phyloP scores from a whole-genome alignment of 2,329 filamentous ascomycete genomes.

The Xylaria sp. region DNA sequence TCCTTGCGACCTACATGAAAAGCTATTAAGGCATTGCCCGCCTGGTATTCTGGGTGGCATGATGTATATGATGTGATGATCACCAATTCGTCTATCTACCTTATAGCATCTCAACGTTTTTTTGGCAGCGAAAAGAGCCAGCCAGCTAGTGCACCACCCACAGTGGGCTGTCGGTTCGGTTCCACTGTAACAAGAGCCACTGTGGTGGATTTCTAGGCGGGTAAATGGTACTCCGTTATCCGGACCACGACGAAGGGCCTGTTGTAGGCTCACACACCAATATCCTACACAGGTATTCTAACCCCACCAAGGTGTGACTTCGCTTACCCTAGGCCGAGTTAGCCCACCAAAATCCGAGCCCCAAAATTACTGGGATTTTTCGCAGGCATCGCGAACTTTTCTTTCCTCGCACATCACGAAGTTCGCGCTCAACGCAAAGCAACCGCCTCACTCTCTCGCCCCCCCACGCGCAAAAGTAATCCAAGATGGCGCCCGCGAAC shows the following conservation, averaged over 20 bases:
- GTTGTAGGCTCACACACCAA: neutral
- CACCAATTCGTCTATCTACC: conserved; percentile 14
- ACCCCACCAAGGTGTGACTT: conserved; percentile 28
- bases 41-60: conserved; percentile 76
- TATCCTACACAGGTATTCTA: neutral
- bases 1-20: conserved; percentile 63
- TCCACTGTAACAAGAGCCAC: conserved; percentile 13
- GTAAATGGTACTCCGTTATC: conserved; percentile 19
- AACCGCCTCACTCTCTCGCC: conserved; percentile 45
- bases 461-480: conserved; percentile 45
- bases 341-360: conserved; percentile 39
- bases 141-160: conserved; percentile 7
- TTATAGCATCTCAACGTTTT: conserved; percentile 33
- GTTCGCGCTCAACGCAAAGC: conserved; percentile 44
- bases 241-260: neutral
- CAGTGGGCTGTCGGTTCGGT: conserved; percentile 3
- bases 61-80: conserved; percentile 43
- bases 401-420: conserved; percentile 44
- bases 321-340: conserved; percentile 38
- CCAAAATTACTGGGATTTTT: conserved; percentile 38
- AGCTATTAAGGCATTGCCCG: conserved; percentile 67
- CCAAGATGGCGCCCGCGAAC: conserved; percentile 95
- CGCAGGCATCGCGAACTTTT: conserved; percentile 56
- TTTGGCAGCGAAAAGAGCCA: conserved; percentile 17
- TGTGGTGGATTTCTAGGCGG: conserved; percentile 26